Percentiles rank a stretch among this genome's conserved stretches.
Conservation (phyloP, 148 eudicot species). For the Chenopodium formosanum region DNA sequence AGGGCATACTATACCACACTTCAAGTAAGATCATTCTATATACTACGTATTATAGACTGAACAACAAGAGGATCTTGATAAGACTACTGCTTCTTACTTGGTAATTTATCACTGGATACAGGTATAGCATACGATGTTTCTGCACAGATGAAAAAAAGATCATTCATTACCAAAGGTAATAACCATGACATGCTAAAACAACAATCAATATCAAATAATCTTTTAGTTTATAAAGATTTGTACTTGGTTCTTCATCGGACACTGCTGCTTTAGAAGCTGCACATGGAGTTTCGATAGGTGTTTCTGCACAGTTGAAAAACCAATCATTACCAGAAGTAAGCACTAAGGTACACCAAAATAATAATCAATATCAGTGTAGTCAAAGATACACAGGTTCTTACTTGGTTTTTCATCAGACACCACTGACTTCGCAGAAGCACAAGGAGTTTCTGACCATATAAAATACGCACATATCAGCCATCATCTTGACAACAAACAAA, state of each 20-base stretch:
- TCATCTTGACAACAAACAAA: background rate
- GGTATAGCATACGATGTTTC: slow-evolving; percentile 33
- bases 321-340: background rate
- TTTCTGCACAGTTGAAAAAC: background rate
- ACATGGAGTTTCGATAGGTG: slow-evolving; percentile 37
- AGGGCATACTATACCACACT: background rate
- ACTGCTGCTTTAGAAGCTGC: slow-evolving; percentile 29
- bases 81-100: slow-evolving; percentile 30
- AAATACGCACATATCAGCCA: slow-evolving; percentile 14
- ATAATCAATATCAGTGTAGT: background rate
- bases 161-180: background rate
- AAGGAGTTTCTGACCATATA: slow-evolving; percentile 43
- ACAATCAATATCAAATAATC: background rate
- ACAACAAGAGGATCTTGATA: background rate
- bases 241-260: slow-evolving; percentile 33
- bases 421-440: slow-evolving; percentile 34
- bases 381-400: slow-evolving; percentile 15
- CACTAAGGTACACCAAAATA: background rate
- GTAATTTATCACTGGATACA: slow-evolving; percentile 24
- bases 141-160: slow-evolving; percentile 19
- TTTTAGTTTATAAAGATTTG: slow-evolving; percentile 1
- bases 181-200: background rate
- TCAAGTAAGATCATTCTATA: background rate
- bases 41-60: background rate
- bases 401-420: slow-evolving; percentile 32